Conservation (phyloP, 495 filamentous ascomycete species). For the Lasiosphaeris hirsuta region DNA sequence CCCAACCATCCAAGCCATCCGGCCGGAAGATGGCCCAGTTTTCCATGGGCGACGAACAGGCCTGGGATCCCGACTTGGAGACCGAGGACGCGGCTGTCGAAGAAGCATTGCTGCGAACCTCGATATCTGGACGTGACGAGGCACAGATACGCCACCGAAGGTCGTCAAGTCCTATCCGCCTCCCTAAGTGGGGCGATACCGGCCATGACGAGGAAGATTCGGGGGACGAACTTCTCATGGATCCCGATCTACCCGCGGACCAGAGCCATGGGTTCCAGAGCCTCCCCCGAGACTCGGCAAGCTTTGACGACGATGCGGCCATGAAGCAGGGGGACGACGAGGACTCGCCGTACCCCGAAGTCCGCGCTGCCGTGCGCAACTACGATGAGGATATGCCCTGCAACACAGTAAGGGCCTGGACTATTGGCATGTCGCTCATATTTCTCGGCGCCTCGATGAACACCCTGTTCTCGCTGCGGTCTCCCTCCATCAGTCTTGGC, state of each 20-base stretch:
- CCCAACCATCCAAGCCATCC: slow-evolving; percentile 15
- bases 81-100: slow-evolving; percentile 16
- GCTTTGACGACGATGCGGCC: slow-evolving; percentile 34
- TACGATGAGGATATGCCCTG: slow-evolving; percentile 63
- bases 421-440: slow-evolving; percentile 62
- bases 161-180: not conserved
- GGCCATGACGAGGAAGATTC: slow-evolving; percentile 37
- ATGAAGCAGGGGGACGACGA: slow-evolving; percentile 18
- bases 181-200: slow-evolving; percentile 11
- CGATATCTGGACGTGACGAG: no score
- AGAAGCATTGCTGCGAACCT: slow-evolving; percentile 12
- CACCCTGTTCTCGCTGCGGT: slow-evolving; percentile 66
- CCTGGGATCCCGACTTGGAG: slow-evolving; percentile 22
- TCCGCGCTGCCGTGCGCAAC: slow-evolving; percentile 58
- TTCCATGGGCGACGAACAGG: slow-evolving; percentile 17
- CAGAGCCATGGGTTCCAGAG: slow-evolving; percentile 23
- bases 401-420: slow-evolving; percentile 73
- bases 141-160: no score
- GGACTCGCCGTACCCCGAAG: slow-evolving; percentile 71
- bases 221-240: slow-evolving; percentile 43
- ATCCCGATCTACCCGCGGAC: slow-evolving; percentile 49
- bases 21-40: slow-evolving; percentile 22
- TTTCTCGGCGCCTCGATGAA: slow-evolving; percentile 66
- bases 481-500: slow-evolving; percentile 62
- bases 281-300: slow-evolving; percentile 25